Evolutionary conservation across 2,329 filamentous ascomycete genomes (phyloP).

Genomic region (Talaromyces sp.): DNA sequence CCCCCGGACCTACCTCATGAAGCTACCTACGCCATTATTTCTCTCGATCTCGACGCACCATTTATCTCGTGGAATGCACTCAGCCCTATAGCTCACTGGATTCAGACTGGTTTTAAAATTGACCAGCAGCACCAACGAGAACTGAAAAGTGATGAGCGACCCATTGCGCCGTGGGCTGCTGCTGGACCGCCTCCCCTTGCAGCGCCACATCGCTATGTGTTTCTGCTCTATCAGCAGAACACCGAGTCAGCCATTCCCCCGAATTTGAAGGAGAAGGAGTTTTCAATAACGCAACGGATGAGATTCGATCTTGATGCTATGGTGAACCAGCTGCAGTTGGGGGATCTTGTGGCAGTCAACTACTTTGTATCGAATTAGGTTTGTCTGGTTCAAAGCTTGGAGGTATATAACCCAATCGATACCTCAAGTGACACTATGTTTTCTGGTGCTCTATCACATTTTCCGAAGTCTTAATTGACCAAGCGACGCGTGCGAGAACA

Average conservation of each 20-base stretch:
- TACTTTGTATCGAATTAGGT: slow-evolving; percentile 4
- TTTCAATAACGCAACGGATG: background rate
- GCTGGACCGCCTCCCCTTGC: slow-evolving; percentile 6
- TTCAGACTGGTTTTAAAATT: slow-evolving; percentile 37
- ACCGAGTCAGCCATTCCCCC: background rate
- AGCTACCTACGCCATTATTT: slow-evolving; percentile 4
- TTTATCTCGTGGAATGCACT: slow-evolving; percentile 38
- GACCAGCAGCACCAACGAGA: background rate
- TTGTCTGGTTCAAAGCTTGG: background rate
- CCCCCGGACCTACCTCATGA: slow-evolving; percentile 9
- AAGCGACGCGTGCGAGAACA: background rate
- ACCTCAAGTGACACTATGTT: background rate
- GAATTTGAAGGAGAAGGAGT: background rate
- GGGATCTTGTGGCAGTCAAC: slow-evolving; percentile 2
- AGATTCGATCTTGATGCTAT: slow-evolving; percentile 2
- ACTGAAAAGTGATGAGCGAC: background rate
- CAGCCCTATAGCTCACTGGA: slow-evolving; percentile 46
- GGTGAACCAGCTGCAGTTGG: slow-evolving; percentile 6
- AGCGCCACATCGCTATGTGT: slow-evolving; percentile 9
- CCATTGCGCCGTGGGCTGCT: slow-evolving; percentile 1
- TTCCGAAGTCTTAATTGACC: background rate
- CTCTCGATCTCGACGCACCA: slow-evolving; percentile 46
- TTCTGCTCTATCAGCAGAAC: slow-evolving; percentile 7
- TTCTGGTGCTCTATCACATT: background rate
- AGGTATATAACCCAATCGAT: fast-evolving